These are phyloP conservation scores for Starmerella apis DNA, from an alignment of 805 yeast genomes.

Conservation along the genomic window DNA sequence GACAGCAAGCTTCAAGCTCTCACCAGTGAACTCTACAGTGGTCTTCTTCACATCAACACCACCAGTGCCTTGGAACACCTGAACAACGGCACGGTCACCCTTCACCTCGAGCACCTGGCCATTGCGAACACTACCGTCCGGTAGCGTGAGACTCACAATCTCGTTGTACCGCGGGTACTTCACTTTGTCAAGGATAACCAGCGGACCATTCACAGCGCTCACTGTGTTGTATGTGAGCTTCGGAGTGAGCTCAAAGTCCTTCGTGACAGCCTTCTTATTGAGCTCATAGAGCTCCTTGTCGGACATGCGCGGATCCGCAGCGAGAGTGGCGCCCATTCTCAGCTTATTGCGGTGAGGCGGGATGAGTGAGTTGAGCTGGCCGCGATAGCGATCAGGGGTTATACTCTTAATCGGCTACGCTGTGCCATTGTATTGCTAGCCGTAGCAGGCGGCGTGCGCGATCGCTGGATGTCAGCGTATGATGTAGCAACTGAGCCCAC, in stretches of 20 bases:
- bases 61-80: conserved; percentile 97
- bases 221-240: conserved; percentile 91
- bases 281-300: conserved; percentile 43
- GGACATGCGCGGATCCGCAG: conserved; percentile 26
- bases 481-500: too few species aligned
- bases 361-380: not conserved
- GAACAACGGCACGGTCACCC: conserved; percentile 94
- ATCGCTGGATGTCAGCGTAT: too few species aligned
- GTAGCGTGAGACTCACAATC: conserved; percentile 90
- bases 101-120: conserved; percentile 98
- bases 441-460: not conserved
- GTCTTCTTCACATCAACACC: conserved; percentile 98
- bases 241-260: conserved; percentile 85
- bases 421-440: not conserved
- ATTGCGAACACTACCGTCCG: conserved; percentile 88
- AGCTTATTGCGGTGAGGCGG: not conserved
- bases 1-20: conserved; percentile 83
- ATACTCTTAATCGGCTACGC: too few species aligned
- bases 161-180: conserved; percentile 88
- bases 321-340: conserved; percentile 12
- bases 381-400: not conserved
- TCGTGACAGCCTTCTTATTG: conserved; percentile 84
- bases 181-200: conserved; percentile 79
- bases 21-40: conserved; percentile 92
- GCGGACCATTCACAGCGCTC: conserved; percentile 96